Evolutionary conservation across 2,329 filamentous ascomycete genomes (phyloP).

Genomic region (Trichoderma brevicompactum): DNA sequence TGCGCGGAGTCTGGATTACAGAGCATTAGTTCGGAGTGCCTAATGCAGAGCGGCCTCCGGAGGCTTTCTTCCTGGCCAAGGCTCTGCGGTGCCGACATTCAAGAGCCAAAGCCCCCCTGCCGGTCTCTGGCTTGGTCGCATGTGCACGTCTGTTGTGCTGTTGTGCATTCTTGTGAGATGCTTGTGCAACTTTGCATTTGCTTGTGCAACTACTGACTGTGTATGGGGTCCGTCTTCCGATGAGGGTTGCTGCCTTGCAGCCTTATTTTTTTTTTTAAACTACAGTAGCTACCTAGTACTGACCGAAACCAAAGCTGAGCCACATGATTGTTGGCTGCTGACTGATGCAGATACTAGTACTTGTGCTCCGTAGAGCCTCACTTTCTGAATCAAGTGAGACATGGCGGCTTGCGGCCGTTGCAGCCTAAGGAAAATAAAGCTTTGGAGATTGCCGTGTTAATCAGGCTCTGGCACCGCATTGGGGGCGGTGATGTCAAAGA

Average conservation of each 20-base stretch:
- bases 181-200: background rate
- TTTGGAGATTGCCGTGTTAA: background rate
- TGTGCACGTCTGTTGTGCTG: background rate
- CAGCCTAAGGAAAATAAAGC: background rate
- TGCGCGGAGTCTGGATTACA: too few relatives aligned
- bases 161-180: too few relatives aligned
- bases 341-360: background rate
- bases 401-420: too few relatives aligned
- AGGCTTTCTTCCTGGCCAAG: too few relatives aligned
- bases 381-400: background rate
- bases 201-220: background rate
- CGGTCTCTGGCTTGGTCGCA: too few relatives aligned
- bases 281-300: background rate
- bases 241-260: conserved; percentile 11
- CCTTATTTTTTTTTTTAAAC: background rate
- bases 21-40: background rate
- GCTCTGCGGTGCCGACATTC: too few relatives aligned
- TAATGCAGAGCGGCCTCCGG: conserved; percentile 5
- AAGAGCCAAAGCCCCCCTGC: too few relatives aligned
- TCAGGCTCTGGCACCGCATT: background rate
- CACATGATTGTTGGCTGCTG: background rate
- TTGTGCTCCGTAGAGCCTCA: background rate
- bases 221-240: too few relatives aligned
- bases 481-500: conserved; percentile 13
- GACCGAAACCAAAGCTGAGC: background rate